A percentile compares a stretch with the other conserved stretches of the same genome.
Conservation (phyloP, 2,329 filamentous ascomycete species). For the Aspergillus ustus region DNA sequence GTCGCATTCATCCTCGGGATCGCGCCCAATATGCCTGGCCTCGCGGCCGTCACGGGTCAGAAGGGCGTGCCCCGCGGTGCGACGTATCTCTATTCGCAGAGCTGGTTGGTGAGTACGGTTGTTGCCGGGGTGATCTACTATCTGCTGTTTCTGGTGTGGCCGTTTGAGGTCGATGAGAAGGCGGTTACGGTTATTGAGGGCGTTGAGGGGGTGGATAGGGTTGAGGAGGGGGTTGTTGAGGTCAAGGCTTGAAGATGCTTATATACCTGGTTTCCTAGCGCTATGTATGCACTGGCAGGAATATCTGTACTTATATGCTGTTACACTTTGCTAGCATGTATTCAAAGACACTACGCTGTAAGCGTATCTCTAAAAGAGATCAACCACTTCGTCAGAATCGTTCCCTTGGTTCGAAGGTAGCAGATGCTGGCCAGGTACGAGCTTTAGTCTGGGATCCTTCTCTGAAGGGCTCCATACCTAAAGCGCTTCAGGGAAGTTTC, state of each 20-base stretch:
- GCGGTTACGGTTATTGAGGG: constrained; percentile 11
- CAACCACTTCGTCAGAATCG: too few species aligned
- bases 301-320: too few species aligned
- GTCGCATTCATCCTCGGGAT: constrained; percentile 16
- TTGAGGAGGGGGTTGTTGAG: constrained; percentile 6
- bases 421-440: too few species aligned
- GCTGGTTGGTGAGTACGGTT: constrained; percentile 18
- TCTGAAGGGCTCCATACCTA: too few species aligned
- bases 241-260: not conserved
- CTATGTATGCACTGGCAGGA: too few species aligned
- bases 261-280: too few species aligned
- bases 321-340: too few species aligned
- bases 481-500: too few species aligned
- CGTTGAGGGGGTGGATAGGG: constrained; percentile 8
- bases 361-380: too few species aligned
- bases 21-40: constrained; percentile 17
- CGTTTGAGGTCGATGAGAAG: constrained; percentile 17
- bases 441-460: too few species aligned
- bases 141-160: constrained; percentile 10
- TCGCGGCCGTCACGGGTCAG: constrained; percentile 16
- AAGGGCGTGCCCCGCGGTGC: constrained; percentile 11
- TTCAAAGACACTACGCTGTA: too few species aligned
- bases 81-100: constrained; percentile 19
- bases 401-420: too few species aligned
- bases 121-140: constrained; percentile 12